Evolutionary conservation across 495 filamentous ascomycete species (phyloP).

Genomic region (Xylaria grammica): DNA sequence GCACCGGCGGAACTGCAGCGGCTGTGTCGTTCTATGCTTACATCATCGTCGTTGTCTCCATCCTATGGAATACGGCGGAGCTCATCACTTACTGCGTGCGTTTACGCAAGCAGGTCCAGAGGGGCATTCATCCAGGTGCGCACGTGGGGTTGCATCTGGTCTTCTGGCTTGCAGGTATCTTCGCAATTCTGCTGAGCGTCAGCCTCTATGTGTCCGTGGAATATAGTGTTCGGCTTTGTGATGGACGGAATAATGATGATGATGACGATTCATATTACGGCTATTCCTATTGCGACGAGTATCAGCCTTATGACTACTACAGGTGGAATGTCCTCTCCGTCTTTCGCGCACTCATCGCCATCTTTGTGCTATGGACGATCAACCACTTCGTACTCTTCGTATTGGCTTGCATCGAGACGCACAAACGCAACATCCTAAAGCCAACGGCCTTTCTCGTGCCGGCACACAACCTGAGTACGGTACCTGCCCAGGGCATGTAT

Average conservation of each 20-base stretch:
- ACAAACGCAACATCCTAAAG: slow-evolving; percentile 32
- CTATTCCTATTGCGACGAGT: slow-evolving; percentile 28
- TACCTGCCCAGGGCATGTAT: slow-evolving; percentile 23
- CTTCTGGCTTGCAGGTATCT: slow-evolving; percentile 40
- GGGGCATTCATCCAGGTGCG: slow-evolving; percentile 43
- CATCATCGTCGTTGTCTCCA: slow-evolving; percentile 34
- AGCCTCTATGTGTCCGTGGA: slow-evolving; percentile 1
- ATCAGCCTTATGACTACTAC: slow-evolving; percentile 3
- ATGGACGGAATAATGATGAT: slow-evolving; percentile 1
- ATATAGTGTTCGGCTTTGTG: slow-evolving; percentile 5
- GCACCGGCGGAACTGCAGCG: neutral
- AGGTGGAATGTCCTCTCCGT: slow-evolving; percentile 24
- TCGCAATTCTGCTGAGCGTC: slow-evolving; percentile 26
- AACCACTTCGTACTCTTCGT: slow-evolving; percentile 50
- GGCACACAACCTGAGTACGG: slow-evolving; percentile 6
- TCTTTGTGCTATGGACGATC: slow-evolving; percentile 28
- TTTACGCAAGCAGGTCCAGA: slow-evolving; percentile 26
- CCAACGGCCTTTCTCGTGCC: slow-evolving; percentile 29
- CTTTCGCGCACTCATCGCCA: slow-evolving; percentile 24
- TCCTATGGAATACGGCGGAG: slow-evolving; percentile 45
- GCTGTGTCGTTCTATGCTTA: slow-evolving; percentile 20
- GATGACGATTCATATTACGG: slow-evolving; percentile 3
- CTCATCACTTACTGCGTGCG: slow-evolving; percentile 37
- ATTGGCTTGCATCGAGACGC: slow-evolving; percentile 49
- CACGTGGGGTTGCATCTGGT: slow-evolving; percentile 45